Percentiles rank a stretch among this genome's conserved stretches.
phyloP scores from a whole-genome alignment of 2,329 filamentous ascomycete genomes.

The Arthroderma uncinatum region DNA sequence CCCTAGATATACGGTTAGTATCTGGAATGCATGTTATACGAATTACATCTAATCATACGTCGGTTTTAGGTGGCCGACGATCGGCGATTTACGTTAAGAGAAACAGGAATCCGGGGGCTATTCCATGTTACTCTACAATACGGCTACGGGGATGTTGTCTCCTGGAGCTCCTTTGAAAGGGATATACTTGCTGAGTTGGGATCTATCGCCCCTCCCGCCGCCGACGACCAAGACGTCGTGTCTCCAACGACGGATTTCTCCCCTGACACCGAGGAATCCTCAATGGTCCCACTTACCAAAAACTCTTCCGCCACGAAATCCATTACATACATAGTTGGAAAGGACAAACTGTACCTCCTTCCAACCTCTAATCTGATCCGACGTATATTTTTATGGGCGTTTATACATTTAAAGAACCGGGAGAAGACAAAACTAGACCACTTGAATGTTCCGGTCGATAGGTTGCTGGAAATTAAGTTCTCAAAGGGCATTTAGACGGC shows the following conservation, averaged over 20 bases:
- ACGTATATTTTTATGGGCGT: slow-evolving; percentile 22
- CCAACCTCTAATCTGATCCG: slow-evolving; percentile 21
- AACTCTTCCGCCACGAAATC: slow-evolving; percentile 6
- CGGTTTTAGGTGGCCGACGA: slow-evolving; percentile 48
- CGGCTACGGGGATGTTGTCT: slow-evolving; percentile 13
- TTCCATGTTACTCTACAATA: slow-evolving; percentile 13
- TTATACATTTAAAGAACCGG: slow-evolving; percentile 31
- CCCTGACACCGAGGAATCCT: slow-evolving; percentile 6
- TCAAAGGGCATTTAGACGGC: slow-evolving; percentile 27
- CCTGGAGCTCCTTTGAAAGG: slow-evolving; percentile 13
- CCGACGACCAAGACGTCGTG: not conserved
- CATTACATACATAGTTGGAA: slow-evolving; percentile 40
- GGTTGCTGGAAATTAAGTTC: slow-evolving; percentile 33
- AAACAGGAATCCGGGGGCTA: slow-evolving; percentile 12
- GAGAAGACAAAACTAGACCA: slow-evolving; percentile 30
- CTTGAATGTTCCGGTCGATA: slow-evolving; percentile 28
- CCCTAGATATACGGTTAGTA: slow-evolving; percentile 11
- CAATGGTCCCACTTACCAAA: slow-evolving; percentile 1
- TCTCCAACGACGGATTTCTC: slow-evolving; percentile 17
- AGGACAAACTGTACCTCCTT: slow-evolving; percentile 31
- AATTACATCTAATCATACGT: slow-evolving; percentile 25
- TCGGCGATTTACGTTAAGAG: slow-evolving; percentile 39
- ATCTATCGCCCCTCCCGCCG: not conserved
- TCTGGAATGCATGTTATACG: not conserved
- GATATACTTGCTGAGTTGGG: slow-evolving; percentile 10